Evolutionary conservation across 176 grass and related monocot species (phyloP).

Genomic region (Oryza coarctata): DNA sequence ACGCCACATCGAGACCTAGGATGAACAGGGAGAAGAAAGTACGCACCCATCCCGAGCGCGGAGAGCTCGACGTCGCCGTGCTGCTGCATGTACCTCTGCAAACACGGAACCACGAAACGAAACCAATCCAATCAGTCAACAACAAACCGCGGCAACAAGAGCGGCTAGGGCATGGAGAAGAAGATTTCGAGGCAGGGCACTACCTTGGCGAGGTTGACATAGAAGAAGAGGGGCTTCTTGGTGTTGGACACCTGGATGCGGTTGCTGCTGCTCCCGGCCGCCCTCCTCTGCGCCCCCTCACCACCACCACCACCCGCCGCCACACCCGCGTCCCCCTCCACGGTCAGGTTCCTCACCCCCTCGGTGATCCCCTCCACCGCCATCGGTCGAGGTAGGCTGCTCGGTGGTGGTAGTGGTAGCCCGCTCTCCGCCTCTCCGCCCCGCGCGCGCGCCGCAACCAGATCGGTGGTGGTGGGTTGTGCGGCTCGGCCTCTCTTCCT

Average conservation of each 20-base stretch:
- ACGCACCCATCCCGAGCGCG: conserved; percentile 89
- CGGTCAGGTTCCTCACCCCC: conserved; percentile 50
- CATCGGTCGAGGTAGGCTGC: neutral
- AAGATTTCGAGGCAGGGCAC: neutral
- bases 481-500: neutral
- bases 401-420: neutral
- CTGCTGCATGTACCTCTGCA: conserved; percentile 95
- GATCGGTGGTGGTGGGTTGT: neutral
- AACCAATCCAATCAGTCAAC: neutral
- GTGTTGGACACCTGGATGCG: conserved; percentile 94
- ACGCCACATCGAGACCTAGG: neutral
- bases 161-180: neutral
- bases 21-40: neutral
- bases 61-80: conserved; percentile 90
- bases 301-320: neutral
- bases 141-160: neutral
- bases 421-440: too few species aligned
- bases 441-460: conserved; percentile 3
- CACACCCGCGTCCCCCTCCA: conserved; percentile 33
- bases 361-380: conserved; percentile 77
- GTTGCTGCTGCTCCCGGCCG: conserved; percentile 51
- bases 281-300: conserved; percentile 36
- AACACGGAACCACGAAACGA: neutral
- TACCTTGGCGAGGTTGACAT: conserved; percentile 98
- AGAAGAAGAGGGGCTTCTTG: conserved; percentile 95